Base-by-base conservation (phyloP, 148 eudicot species). In the Rheum nobile region DNA sequence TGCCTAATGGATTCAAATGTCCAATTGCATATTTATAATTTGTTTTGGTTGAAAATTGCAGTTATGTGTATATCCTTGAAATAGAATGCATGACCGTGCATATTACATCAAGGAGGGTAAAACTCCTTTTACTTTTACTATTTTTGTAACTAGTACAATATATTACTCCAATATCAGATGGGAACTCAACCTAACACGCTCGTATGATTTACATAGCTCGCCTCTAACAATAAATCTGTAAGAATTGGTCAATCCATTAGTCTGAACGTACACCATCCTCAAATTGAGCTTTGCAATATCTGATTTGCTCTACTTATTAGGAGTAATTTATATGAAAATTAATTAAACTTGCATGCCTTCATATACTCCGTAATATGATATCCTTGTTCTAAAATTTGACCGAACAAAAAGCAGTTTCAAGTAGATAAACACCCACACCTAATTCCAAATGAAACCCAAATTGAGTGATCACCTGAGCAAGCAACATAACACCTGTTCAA, bases 351-450 rank as follows among this genome's bases (percentile, higher is more conserved):
- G n/a, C n/a, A n/a, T n/a, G n/a, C n/a, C n/a, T n/a, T n/a, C n/a
- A n/a, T n/a, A n/a, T n/a, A 35, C 4, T 50, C 1, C 2, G 24
- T 19, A 19, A n/a, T n/a, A n/a, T n/a, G n/a, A n/a, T 52, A 52
- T 61, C 35, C 35, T 28, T 28, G 3, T 28, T 29, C 67, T 17
- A 28, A 65, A 65, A 31, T 32, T 65, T 65, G 70, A 65, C 70
- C 70, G 5, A 8, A 7, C 39, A 17, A 71, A 14, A 71, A 71
- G 41, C 31, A 26, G 73, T 41, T 71, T 71, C 19, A 71, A 71
- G 73, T 71, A 71, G 73, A 71, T 71, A 71, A 71, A 71, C 73
- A 41, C 48, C 73, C 73, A 71, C 50, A 65, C 70, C 70, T 65
- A 65, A 65, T 17, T 34, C 70, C 70, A 65, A 17, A 34, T 34